A percentile compares a stretch with the other conserved stretches of the same genome.
Evolutionary conservation across 306 rosid species (phyloP).

Genomic region (Trifolium subterraneum): DNA sequence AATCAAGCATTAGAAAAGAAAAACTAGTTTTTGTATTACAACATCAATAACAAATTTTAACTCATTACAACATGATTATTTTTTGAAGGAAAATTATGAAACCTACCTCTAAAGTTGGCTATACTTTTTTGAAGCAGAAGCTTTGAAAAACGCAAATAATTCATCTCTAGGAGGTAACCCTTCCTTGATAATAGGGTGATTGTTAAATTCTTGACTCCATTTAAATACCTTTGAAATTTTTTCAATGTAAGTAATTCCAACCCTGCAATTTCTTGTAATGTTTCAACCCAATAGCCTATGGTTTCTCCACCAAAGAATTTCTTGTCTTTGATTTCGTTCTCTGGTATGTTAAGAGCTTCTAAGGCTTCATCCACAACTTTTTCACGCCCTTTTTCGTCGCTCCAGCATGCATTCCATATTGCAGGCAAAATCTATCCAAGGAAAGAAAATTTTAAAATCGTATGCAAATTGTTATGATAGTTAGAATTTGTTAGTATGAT

Average conservation of each 20-base stretch:
- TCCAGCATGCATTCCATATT: too few relatives aligned
- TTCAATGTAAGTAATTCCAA: conserved; percentile 51
- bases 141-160: conserved; percentile 49
- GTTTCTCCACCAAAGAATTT: conserved; percentile 63
- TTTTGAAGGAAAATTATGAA: conserved; percentile 24
- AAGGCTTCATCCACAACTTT: too few relatives aligned
- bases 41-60: too few relatives aligned
- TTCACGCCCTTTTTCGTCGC: too few relatives aligned
- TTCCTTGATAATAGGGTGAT: conserved; percentile 56
- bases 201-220: conserved; percentile 61
- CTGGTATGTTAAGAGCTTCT: too few relatives aligned
- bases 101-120: conserved; percentile 20
- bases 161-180: conserved; percentile 57
- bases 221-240: conserved; percentile 55
- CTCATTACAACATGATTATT: too few relatives aligned
- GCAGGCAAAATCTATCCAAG: too few relatives aligned
- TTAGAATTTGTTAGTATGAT: too few relatives aligned
- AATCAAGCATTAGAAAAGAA: too few relatives aligned
- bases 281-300: conserved; percentile 55
- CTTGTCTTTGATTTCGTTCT: conserved; percentile 55
- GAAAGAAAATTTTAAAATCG: too few relatives aligned
- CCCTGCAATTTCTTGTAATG: conserved; percentile 58
- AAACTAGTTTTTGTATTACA: too few relatives aligned
- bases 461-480: too few relatives aligned
- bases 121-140: conserved; percentile 40